These are phyloP conservation scores for Sungouiella thailandica DNA, from an alignment of 805 yeast genomes.

Conservation along the genomic window DNA sequence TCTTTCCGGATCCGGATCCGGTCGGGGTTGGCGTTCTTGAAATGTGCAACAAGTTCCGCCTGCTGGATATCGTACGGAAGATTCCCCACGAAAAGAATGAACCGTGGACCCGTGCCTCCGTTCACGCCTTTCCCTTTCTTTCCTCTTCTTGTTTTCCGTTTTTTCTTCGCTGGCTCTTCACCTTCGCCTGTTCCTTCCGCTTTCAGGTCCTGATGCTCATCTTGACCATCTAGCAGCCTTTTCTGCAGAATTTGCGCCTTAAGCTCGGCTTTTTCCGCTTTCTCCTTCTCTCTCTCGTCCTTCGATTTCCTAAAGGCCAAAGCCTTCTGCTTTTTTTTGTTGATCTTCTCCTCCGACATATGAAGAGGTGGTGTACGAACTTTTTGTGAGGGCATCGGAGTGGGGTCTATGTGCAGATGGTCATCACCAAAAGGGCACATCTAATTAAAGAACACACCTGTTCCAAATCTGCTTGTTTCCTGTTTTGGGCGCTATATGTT, in stretches of 20 bases:
- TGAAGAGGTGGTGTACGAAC: background rate
- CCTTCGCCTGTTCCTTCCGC: constrained; percentile 13
- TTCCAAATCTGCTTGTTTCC: too few relatives aligned
- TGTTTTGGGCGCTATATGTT: too few relatives aligned
- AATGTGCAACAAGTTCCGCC: constrained; percentile 62
- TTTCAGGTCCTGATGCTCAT: too few relatives aligned
- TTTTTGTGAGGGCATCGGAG: background rate
- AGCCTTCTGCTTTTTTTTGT: constrained; percentile 65
- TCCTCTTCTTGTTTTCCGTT: constrained; percentile 73
- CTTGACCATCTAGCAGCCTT: background rate
- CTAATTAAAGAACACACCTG: too few relatives aligned
- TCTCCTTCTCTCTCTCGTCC: constrained; percentile 34
- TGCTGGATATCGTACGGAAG: constrained; percentile 68
- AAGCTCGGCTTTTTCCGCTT: constrained; percentile 27
- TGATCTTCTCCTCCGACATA: constrained; percentile 37
- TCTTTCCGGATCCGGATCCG: constrained; percentile 72
- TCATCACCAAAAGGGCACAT: background rate
- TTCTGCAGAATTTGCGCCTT: constrained; percentile 1
- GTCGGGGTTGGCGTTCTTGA: constrained; percentile 69
- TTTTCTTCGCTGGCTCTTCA: constrained; percentile 45
- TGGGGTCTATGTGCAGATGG: background rate
- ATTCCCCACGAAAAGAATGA: constrained; percentile 85
- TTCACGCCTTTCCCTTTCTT: constrained; percentile 60
- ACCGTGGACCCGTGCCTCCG: constrained; percentile 54
- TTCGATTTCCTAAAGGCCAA: constrained; percentile 48